Evolutionary conservation across 805 yeast species (phyloP).

Genomic region (Diddensiella transvaalensis): DNA sequence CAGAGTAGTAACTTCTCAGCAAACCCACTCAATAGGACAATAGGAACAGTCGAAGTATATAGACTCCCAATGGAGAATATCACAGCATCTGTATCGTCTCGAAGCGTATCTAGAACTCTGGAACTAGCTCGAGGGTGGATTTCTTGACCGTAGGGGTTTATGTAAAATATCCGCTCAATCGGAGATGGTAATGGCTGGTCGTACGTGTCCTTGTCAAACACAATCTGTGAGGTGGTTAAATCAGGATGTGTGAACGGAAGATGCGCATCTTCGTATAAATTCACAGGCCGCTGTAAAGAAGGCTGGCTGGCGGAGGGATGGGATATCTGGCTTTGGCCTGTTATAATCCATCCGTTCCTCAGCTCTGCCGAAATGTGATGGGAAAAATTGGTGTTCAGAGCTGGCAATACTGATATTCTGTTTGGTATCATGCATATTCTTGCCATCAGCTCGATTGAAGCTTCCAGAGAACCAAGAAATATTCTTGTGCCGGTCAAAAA

Average conservation of each 20-base stretch:
- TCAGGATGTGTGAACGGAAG: slow-evolving; percentile 78
- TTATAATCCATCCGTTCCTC: slow-evolving; percentile 64
- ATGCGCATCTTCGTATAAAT: slow-evolving; percentile 51
- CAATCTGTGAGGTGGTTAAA: slow-evolving; percentile 66
- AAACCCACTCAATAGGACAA: slow-evolving; percentile 66
- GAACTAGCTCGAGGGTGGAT: slow-evolving; percentile 70
- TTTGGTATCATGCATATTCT: slow-evolving; percentile 60
- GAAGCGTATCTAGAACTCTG: slow-evolving; percentile 43
- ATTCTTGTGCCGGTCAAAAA: slow-evolving; percentile 77
- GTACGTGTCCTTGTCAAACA: slow-evolving; percentile 48
- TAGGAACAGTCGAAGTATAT: slow-evolving; percentile 83
- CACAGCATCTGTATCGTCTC: slow-evolving; percentile 44
- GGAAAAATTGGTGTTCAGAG: slow-evolving; percentile 78
- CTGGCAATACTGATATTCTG: slow-evolving; percentile 62
- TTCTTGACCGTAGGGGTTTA: slow-evolving; percentile 85
- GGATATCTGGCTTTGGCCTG: slow-evolving; percentile 91
- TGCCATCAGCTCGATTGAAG: slow-evolving; percentile 72
- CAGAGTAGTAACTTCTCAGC: slow-evolving; percentile 52
- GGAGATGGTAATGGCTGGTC: slow-evolving; percentile 68
- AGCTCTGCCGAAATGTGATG: slow-evolving; percentile 81
- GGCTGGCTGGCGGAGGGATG: slow-evolving; percentile 51
- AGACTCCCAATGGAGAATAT: slow-evolving; percentile 83
- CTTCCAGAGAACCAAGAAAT: slow-evolving; percentile 79
- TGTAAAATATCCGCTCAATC: slow-evolving; percentile 67
- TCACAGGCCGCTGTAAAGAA: not conserved